Evolutionary conservation across 2,329 filamentous ascomycete species (phyloP).

Genomic region (Colletotrichum echinochloae): DNA sequence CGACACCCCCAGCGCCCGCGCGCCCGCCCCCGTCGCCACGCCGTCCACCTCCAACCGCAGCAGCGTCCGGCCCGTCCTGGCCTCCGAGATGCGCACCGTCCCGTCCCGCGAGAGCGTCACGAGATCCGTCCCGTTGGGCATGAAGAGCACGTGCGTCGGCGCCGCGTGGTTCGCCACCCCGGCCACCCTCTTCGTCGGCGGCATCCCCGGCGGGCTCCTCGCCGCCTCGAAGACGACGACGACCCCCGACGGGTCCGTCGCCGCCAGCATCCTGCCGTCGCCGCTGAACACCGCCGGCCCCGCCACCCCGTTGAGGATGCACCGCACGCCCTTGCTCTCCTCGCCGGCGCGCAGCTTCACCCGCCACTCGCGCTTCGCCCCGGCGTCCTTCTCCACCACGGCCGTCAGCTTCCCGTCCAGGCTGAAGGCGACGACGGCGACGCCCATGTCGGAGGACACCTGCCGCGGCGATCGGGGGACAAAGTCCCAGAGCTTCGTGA

Average conservation of each 20-base stretch:
- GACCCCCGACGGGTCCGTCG: slow-evolving; percentile 11
- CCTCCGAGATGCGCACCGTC: slow-evolving; percentile 52
- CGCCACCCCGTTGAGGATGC: slow-evolving; percentile 1
- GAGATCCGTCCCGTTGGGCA: slow-evolving; percentile 46
- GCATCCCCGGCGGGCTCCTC: slow-evolving; percentile 5
- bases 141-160: slow-evolving; percentile 54
- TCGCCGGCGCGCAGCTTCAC: slow-evolving; percentile 15
- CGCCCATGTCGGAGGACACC: slow-evolving; percentile 11
- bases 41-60: slow-evolving; percentile 52
- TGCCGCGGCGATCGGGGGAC: not conserved
- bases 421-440: slow-evolving; percentile 19
- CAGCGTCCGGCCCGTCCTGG: slow-evolving; percentile 50
- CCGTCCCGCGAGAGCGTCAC: slow-evolving; percentile 54
- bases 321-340: slow-evolving; percentile 11
- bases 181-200: slow-evolving; percentile 43
- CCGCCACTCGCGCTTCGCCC: not conserved
- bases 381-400: slow-evolving; percentile 11
- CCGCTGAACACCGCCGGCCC: slow-evolving; percentile 14
- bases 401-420: slow-evolving; percentile 12
- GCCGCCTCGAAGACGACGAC: slow-evolving; percentile 25
- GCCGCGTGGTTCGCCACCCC: slow-evolving; percentile 52
- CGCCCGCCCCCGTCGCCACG: slow-evolving; percentile 35
- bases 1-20: slow-evolving; percentile 50
- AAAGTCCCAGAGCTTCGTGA: slow-evolving; percentile 28
- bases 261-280: slow-evolving; percentile 21